Base-by-base conservation (phyloP, 2,329 filamentous ascomycete genomes). In the Phyllosticta citriasiana region DNA sequence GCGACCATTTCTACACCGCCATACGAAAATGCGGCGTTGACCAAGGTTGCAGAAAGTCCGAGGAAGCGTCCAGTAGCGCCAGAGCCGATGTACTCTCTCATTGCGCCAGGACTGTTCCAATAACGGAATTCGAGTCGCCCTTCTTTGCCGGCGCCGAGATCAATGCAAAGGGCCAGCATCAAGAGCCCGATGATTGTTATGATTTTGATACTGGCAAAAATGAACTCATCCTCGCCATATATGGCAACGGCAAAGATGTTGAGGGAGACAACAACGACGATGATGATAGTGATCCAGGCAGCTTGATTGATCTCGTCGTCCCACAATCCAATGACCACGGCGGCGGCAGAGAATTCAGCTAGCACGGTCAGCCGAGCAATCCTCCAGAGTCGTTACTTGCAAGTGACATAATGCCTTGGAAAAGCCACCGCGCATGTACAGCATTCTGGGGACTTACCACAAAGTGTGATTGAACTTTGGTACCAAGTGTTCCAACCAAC, bases 111-210 rank as follows among this genome's bases (percentile, higher is more conserved):
- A 76, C 61, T 14, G 67, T 75, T 79, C 88, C 87, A 90, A 71
- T 88, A 88, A 35, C 77, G 73, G 70, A 88, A 89, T 2, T 87
- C 87, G 19, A 85, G 78, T 4, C 81, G 76, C 22, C 81, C 77
- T 0, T 79, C 80, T 3, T 82, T 82, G 1, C 84, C 78, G 55
- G 84, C 68, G 22, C 68, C 68, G 52, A 66, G 62, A 19, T 65
- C 67, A 7, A 70, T 66, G 26, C 57, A 59, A 10, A 64, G 19
- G 4, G 62, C 57, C 56, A 78, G 67, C 50, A 79, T 67, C 52
- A 78, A 66, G 16, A 80, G 69, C 30, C 77, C 78, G 27, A 79
- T 65, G 55, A 81, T 79, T 51, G 77, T 74, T 16, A 79, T 62
- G 65, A 79, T 74, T 40, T 62, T 62, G 64, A 81, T 72, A 14